Percentiles rank a stretch among this genome's conserved stretches.
These are phyloP conservation scores for Aureobasidium sp. DNA, from an alignment of 2,329 filamentous ascomycete species.

Conservation along the genomic window DNA sequence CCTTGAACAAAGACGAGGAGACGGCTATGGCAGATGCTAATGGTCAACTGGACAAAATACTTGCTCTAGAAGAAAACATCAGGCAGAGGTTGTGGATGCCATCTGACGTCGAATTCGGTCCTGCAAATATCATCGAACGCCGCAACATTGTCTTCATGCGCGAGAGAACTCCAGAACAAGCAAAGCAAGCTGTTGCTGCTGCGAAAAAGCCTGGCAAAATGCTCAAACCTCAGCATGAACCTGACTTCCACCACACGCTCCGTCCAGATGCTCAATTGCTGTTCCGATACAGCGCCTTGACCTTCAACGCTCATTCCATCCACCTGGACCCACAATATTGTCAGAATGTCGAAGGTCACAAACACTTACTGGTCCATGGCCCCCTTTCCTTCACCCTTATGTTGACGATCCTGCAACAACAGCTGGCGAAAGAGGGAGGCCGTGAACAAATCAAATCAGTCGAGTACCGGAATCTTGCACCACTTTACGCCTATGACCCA, in stretches of 20 bases:
- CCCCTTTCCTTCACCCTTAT: constrained; percentile 74
- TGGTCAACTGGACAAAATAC: background rate
- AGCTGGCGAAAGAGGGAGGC: constrained; percentile 36
- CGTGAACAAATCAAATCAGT: constrained; percentile 47
- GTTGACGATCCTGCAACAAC: constrained; percentile 57
- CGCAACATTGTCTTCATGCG: constrained; percentile 59
- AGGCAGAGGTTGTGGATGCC: constrained; percentile 38
- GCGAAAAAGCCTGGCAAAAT: constrained; percentile 29
- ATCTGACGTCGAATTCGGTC: constrained; percentile 35
- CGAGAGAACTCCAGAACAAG: constrained; percentile 36
- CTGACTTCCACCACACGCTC: constrained; percentile 53
- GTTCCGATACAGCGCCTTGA: constrained; percentile 85
- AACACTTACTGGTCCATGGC: constrained; percentile 74
- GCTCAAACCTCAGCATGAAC: constrained; percentile 40
- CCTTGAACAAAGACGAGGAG: constrained; percentile 23
- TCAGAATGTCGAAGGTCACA: constrained; percentile 64
- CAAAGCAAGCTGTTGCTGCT: constrained; percentile 26
- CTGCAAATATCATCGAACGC: constrained; percentile 48
- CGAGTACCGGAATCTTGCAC: constrained; percentile 73
- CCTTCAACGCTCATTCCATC: constrained; percentile 86
- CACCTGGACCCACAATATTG: constrained; percentile 73
- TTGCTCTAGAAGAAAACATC: constrained; percentile 27
- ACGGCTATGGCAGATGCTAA: constrained; percentile 25
- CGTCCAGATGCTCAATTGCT: constrained; percentile 64
- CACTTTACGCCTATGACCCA: constrained; percentile 67